These are phyloP conservation scores for Ceratocystiopsis minuta DNA, from an alignment of 2,329 filamentous ascomycete species.

Conservation along the genomic window DNA sequence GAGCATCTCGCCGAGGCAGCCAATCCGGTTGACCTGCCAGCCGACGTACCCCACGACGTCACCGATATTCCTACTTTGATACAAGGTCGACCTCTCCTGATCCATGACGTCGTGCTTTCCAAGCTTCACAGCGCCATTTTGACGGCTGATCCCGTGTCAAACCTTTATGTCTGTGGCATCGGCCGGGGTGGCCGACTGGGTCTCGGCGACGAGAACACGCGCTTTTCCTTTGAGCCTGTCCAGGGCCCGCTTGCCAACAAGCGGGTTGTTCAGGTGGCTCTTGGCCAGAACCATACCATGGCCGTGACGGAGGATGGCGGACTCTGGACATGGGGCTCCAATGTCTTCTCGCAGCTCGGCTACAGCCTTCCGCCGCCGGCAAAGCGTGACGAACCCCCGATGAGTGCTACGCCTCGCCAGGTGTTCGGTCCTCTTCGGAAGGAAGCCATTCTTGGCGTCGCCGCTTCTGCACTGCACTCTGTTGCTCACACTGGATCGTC, in stretches of 20 bases:
- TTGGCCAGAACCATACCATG: conserved; percentile 83
- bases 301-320: conserved; percentile 76
- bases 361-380: conserved; percentile 53
- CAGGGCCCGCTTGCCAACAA: conserved; percentile 59
- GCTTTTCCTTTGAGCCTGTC: conserved; percentile 72
- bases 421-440: conserved; percentile 85
- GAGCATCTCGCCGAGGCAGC: conserved; percentile 37
- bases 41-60: conserved; percentile 9
- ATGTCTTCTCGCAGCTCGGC: conserved; percentile 69
- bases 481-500: conserved; percentile 68
- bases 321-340: conserved; percentile 87
- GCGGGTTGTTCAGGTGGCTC: conserved; percentile 56
- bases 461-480: conserved; percentile 81
- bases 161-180: conserved; percentile 83
- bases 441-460: conserved; percentile 62
- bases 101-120: conserved; percentile 71
- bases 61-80: conserved; percentile 54
- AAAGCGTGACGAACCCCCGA: conserved; percentile 62
- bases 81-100: conserved; percentile 50
- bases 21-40: background rate
- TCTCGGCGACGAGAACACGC: conserved; percentile 73
- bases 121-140: conserved; percentile 84
- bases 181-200: conserved; percentile 80
- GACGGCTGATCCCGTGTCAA: conserved; percentile 72
- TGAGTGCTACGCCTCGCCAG: conserved; percentile 66